These are phyloP conservation scores for Neurospora sp. DNA, from an alignment of 495 filamentous ascomycete genomes.

Conservation along the genomic window DNA sequence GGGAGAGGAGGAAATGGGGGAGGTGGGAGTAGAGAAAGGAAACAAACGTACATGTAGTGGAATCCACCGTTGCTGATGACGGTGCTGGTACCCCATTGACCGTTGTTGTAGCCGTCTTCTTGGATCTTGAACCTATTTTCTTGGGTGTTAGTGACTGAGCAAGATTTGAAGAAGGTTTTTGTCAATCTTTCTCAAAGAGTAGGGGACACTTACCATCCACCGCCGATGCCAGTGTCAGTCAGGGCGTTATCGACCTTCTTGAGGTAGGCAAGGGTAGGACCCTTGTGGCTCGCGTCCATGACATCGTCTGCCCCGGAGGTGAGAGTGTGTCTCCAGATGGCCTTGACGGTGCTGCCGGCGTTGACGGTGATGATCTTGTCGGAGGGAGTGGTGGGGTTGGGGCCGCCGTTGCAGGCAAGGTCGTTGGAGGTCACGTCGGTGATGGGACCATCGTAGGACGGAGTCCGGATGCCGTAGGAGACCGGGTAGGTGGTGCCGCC, in stretches of 20 bases:
- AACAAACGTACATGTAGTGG: slow-evolving; percentile 24
- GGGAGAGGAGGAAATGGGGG: background rate
- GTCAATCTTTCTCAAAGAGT: background rate
- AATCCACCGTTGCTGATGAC: slow-evolving; percentile 35
- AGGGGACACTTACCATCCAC: slow-evolving; percentile 26
- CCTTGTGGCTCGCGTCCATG: slow-evolving; percentile 41
- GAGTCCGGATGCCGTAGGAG: slow-evolving; percentile 27
- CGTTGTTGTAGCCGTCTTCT: slow-evolving; percentile 21
- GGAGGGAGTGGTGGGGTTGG: slow-evolving; percentile 40
- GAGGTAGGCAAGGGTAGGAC: slow-evolving; percentile 39
- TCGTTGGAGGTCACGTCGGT: slow-evolving; percentile 39
- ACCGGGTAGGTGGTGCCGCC: slow-evolving; percentile 25
- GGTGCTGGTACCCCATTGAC: slow-evolving; percentile 31
- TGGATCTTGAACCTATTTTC: slow-evolving; percentile 19
- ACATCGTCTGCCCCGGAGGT: slow-evolving; percentile 35
- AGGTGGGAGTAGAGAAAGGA: background rate
- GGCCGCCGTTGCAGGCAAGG: slow-evolving; percentile 46
- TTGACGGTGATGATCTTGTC: slow-evolving; percentile 36
- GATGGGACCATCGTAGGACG: slow-evolving; percentile 39
- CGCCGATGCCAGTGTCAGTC: slow-evolving; percentile 32
- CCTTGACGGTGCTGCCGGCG: slow-evolving; percentile 38
- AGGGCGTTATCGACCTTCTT: slow-evolving; percentile 39
- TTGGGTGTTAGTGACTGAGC: slow-evolving; percentile 7
- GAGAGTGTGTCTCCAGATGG: slow-evolving; percentile 41
- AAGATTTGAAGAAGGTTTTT: background rate